These are phyloP conservation scores for Phytopythium kandeliae DNA, from an alignment of 352 stramenopile species.

Conservation along the genomic window DNA sequence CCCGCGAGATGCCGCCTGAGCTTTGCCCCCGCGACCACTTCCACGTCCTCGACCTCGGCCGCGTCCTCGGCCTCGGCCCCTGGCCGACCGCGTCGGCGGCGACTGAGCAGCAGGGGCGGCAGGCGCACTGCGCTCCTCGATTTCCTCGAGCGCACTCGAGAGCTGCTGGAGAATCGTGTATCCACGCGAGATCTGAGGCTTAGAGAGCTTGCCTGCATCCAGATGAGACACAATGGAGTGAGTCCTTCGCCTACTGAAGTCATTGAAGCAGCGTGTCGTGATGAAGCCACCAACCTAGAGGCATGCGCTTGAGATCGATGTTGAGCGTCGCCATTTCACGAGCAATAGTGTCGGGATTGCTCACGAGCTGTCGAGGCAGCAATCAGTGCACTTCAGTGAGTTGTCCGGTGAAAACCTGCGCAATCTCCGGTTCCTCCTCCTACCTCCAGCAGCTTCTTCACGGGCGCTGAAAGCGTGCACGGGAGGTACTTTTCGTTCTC, in stretches of 20 bases:
- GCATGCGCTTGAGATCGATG: slow-evolving; percentile 49
- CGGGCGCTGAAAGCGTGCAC: slow-evolving; percentile 22
- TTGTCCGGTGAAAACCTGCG: not conserved
- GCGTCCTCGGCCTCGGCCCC: slow-evolving; percentile 14
- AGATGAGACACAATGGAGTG: too few relatives aligned
- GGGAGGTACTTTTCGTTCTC: slow-evolving; percentile 11
- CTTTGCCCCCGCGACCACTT: slow-evolving; percentile 20
- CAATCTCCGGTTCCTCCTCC: not conserved
- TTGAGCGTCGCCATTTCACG: slow-evolving; percentile 43
- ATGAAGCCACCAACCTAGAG: slow-evolving; percentile 17
- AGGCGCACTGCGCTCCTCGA: slow-evolving; percentile 23
- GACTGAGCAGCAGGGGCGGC: slow-evolving; percentile 2
- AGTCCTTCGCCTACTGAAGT: too few relatives aligned
- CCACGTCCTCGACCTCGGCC: slow-evolving; percentile 14
- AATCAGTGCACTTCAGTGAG: slow-evolving; percentile 2
- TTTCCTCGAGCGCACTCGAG: slow-evolving; percentile 34
- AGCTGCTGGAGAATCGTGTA: slow-evolving; percentile 53
- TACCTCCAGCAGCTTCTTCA: slow-evolving; percentile 44
- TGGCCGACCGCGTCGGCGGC: not conserved
- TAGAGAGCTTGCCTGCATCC: slow-evolving; percentile 35
- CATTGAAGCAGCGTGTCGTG: too few relatives aligned
- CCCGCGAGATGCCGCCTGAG: not conserved
- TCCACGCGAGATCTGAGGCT: slow-evolving; percentile 56
- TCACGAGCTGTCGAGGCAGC: slow-evolving; percentile 28
- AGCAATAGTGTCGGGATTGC: slow-evolving; percentile 35